phyloP scores from a whole-genome alignment of 2,329 filamentous ascomycete genomes.

The Talaromyces verruculosus region DNA sequence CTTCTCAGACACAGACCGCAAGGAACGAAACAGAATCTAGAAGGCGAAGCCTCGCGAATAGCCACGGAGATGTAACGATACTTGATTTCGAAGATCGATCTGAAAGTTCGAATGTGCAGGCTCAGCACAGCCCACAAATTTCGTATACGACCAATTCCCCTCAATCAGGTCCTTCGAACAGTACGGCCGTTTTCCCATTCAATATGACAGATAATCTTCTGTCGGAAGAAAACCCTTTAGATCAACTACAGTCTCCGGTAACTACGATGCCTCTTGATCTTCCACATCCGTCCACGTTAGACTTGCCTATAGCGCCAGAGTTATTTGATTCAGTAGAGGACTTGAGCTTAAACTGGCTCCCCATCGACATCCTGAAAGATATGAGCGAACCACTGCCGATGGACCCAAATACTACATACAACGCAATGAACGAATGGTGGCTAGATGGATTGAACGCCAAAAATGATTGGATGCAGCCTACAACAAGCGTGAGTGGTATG shows the following conservation, averaged over 20 bases:
- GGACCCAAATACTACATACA: slow-evolving; percentile 22
- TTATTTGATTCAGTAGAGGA: slow-evolving; percentile 31
- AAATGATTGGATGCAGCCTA: slow-evolving; percentile 32
- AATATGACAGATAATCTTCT: not conserved
- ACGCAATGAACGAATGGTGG: slow-evolving; percentile 25
- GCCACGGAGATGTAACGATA: not conserved
- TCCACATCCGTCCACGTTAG: slow-evolving; percentile 24
- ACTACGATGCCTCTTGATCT: slow-evolving; percentile 25
- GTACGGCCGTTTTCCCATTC: not conserved
- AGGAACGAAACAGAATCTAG: not conserved
- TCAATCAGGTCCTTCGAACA: slow-evolving; percentile 8
- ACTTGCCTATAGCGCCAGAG: slow-evolving; percentile 29
- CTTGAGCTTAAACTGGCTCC: slow-evolving; percentile 42
- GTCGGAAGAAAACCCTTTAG: not conserved
- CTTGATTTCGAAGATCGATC: not conserved
- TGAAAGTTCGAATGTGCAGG: slow-evolving; percentile 13
- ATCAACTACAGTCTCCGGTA: not conserved
- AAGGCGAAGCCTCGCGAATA: not conserved
- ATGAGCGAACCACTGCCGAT: slow-evolving; percentile 23
- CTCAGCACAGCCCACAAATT: slow-evolving; percentile 15
- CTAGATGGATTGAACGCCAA: slow-evolving; percentile 26
- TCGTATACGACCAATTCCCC: slow-evolving; percentile 23
- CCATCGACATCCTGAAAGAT: slow-evolving; percentile 32
- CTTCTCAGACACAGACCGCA: not conserved
- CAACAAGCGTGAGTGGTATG: slow-evolving; percentile 24